Evolutionary conservation across 768 basidiomycete genomes (phyloP).

Genomic region (Mrakia gelida): DNA sequence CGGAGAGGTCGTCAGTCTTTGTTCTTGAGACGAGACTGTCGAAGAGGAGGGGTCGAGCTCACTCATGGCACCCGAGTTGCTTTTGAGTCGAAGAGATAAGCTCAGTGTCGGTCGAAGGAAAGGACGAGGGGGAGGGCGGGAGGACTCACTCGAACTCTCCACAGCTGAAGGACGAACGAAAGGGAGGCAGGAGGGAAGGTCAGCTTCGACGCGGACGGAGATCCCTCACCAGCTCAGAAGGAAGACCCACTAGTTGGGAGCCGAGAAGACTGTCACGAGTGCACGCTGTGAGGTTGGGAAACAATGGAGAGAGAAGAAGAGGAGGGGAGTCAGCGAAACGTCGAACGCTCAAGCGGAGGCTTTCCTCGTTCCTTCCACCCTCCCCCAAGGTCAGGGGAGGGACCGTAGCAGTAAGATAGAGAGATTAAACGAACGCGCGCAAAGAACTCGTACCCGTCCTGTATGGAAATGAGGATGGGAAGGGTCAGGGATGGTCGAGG

Average conservation of each 20-base stretch:
- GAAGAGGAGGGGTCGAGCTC: too few species aligned
- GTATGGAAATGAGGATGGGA: background rate
- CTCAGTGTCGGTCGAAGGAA: conserved; percentile 39
- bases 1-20: too few species aligned
- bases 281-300: background rate
- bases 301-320: too few species aligned
- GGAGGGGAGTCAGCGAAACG: too few species aligned
- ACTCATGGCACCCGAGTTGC: background rate
- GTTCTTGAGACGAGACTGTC: too few species aligned
- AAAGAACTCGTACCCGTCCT: conserved; percentile 45
- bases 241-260: background rate
- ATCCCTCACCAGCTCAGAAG: too few species aligned
- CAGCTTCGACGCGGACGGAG: too few species aligned
- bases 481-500: background rate
- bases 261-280: background rate
- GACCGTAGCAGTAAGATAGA: too few species aligned
- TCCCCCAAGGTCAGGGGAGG: too few species aligned
- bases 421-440: background rate
- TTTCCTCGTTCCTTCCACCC: too few species aligned
- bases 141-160: background rate
- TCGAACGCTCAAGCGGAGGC: too few species aligned
- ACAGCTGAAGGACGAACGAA: background rate
- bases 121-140: background rate
- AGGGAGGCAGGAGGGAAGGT: too few species aligned
- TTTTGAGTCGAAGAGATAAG: conserved; percentile 55